phyloP scores from a whole-genome alignment of 331 rosid genomes.

The Spiraea crenata region DNA sequence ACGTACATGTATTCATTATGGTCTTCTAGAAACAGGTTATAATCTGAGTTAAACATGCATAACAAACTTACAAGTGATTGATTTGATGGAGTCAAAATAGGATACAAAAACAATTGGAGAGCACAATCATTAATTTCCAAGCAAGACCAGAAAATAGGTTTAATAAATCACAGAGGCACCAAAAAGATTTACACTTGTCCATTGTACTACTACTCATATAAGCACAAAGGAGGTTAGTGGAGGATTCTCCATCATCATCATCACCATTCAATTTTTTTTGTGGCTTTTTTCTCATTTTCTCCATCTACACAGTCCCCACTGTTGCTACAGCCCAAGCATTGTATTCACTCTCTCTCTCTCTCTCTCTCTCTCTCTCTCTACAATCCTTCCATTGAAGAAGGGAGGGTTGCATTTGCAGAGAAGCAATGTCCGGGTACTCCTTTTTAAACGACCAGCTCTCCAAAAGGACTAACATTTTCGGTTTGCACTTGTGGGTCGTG shows the following conservation, averaged over 20 bases:
- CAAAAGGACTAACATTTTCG: slow-evolving; percentile 52
- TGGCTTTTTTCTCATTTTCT: slow-evolving; percentile 8
- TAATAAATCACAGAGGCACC: neutral
- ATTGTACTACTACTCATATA: too few relatives aligned
- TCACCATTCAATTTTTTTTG: slow-evolving; percentile 17
- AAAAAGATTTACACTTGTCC: neutral
- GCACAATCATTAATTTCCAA: neutral
- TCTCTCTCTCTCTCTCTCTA: neutral
- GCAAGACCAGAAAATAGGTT: neutral
- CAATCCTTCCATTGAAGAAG: neutral
- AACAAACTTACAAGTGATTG: too few relatives aligned
- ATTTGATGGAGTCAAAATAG: neutral
- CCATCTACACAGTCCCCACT: neutral
- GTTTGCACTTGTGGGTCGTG: slow-evolving; percentile 57
- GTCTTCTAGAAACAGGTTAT: too few relatives aligned
- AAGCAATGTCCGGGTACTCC: slow-evolving; percentile 43
- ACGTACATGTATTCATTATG: too few relatives aligned
- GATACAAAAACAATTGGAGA: neutral
- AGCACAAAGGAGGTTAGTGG: neutral
- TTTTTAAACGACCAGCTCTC: slow-evolving; percentile 62
- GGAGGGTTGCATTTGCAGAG: neutral
- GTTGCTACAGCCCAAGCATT: neutral
- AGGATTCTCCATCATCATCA: slow-evolving; percentile 4
- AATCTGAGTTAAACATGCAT: too few relatives aligned
- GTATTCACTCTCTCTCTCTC: neutral